Base-by-base conservation (phyloP, 768 basidiomycete genomes). In the Leccinum incarnatum region DNA sequence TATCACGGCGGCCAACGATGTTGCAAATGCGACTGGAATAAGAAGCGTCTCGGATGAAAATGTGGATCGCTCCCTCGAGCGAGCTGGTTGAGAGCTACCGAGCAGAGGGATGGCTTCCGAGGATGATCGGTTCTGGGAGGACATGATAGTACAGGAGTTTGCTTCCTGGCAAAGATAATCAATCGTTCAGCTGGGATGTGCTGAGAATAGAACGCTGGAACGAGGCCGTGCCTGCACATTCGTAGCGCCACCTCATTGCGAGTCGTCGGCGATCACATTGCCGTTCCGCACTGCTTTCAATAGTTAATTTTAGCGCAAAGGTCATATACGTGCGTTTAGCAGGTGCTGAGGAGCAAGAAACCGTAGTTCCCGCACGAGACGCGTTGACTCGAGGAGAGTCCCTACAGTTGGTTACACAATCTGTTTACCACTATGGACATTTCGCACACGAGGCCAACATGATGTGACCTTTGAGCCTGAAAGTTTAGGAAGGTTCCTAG, bases 21-120 rank as follows among this genome's bases (percentile, higher is more conserved):
- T 62, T 21, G 60, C 59, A 17, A 75, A 51, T 10, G 66, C 65
- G 3, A 74, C 62, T 0, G 74, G 72, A 19, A 73, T 64, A 23
- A 75, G 56, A 19, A 70, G 64, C 2, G 51, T 64, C 12, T 62
- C 56, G 7, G 65, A 62, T 4, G 69, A 59, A 48, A 62, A 53
- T 17, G 6, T 21, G 10, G 23, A 32, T 34, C 11, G 37, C 5
- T 55, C 5, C 15, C 40, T 47, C 8, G 12, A 51, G 11, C 45
- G 17, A 49, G 54, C 34, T 27, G 45, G 17, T 25, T 7, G 47
- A 48, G 53, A 23, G 46, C 50, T 59, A n/a, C 7, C 47, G 23
- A 68, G 54, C 2, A 69, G 42, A 19, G 17, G 21, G 17, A 50
- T 49, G 4, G 57, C 53, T 56, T 60, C 67, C 1, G 57, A 64